These are phyloP conservation scores for Aspergillus homomorphus DNA, from an alignment of 495 filamentous ascomycete genomes.

Conservation along the genomic window DNA sequence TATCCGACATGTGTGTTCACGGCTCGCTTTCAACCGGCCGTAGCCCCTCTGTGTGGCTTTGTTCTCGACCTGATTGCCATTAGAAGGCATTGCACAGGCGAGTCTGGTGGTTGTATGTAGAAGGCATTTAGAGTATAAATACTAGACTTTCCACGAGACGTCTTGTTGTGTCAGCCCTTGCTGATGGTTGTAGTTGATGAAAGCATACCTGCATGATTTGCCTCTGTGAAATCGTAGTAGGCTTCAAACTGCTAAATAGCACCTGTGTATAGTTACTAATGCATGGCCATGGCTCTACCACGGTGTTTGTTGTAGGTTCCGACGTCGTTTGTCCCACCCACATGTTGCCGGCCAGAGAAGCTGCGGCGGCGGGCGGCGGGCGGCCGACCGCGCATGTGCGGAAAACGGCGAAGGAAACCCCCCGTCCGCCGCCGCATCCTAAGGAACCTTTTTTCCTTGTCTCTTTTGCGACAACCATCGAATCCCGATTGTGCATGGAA, in stretches of 20 bases:
- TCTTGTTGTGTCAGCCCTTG: neutral
- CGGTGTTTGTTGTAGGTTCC: neutral
- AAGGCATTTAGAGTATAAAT: neutral
- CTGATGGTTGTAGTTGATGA: neutral
- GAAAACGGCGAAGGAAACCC: neutral
- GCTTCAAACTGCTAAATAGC: no score
- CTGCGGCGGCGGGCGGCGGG: no score
- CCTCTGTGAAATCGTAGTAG: no score
- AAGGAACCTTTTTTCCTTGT: neutral
- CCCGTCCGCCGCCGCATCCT: neutral
- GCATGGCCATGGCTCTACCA: neutral
- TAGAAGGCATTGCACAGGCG: neutral
- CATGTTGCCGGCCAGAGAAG: neutral
- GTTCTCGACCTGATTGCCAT: neutral
- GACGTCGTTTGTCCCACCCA: no score
- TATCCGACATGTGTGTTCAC: conserved; percentile 31
- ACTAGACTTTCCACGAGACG: neutral
- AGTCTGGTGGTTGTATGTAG: neutral
- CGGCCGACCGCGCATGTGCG: neutral
- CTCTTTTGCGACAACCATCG: neutral
- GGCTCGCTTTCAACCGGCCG: conserved; percentile 3
- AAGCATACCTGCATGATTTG: neutral
- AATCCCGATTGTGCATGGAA: neutral
- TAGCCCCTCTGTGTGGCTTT: conserved; percentile 7
- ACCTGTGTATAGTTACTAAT: no score